A percentile compares a stretch with the other conserved stretches of the same genome.
Evolutionary conservation across 495 filamentous ascomycete genomes (phyloP).

Genomic region (Gamarada debralockiae): DNA sequence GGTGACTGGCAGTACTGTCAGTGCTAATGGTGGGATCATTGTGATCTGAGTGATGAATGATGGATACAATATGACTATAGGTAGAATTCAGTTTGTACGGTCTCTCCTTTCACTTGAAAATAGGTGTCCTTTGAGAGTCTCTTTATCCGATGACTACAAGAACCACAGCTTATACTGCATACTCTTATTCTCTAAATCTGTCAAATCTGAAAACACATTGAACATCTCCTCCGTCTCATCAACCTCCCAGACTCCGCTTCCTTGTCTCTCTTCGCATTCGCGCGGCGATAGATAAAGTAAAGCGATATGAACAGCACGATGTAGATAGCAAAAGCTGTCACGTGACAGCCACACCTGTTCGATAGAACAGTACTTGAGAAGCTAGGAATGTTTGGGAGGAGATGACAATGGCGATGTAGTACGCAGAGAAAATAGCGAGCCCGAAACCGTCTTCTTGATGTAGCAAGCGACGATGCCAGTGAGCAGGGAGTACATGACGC

Average conservation of each 20-base stretch:
- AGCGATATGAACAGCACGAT: background rate
- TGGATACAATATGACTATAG: too few species aligned
- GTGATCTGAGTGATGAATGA: too few species aligned
- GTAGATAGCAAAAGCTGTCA: background rate
- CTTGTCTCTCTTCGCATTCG: background rate
- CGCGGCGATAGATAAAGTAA: background rate
- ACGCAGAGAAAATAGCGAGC: background rate
- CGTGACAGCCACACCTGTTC: background rate
- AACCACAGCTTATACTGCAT: slow-evolving; percentile 1
- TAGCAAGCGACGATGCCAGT: slow-evolving; percentile 7
- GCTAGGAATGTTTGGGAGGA: slow-evolving; percentile 5
- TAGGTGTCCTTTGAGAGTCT: too few species aligned
- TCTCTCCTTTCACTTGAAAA: too few species aligned
- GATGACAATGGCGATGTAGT: slow-evolving; percentile 9
- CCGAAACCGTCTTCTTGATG: slow-evolving; percentile 14
- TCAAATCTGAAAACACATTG: slow-evolving; percentile 2
- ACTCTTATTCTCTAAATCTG: background rate
- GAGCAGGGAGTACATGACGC: background rate
- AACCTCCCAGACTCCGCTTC: background rate
- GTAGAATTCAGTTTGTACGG: too few species aligned
- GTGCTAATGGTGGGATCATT: slow-evolving; percentile 14
- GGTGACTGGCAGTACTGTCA: slow-evolving; percentile 9
- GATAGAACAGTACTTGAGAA: background rate
- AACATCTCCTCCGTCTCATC: background rate
- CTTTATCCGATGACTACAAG: too few species aligned